Evolutionary conservation across 140 eudicot species (phyloP).

Genomic region (Bidens hawaiensis): DNA sequence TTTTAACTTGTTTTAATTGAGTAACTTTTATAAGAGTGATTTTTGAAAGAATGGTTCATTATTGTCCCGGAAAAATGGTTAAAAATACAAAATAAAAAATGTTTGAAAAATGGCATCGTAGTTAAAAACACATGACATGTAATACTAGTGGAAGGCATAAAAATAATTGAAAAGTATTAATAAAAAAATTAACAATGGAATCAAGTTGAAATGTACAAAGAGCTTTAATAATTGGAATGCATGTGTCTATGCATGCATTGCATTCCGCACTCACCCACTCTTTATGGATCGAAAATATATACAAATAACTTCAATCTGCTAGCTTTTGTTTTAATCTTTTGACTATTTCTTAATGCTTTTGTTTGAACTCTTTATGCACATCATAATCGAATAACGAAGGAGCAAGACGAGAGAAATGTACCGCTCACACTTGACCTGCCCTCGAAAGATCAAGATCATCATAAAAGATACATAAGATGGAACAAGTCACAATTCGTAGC

Average conservation of each 20-base stretch:
- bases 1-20: no score
- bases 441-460: no score
- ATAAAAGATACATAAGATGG: no score
- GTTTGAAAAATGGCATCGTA: background rate
- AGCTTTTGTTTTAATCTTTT: background rate
- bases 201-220: conserved; percentile 25
- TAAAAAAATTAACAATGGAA: conserved; percentile 16
- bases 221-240: conserved; percentile 29
- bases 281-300: background rate
- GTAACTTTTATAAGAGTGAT: no score
- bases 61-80: no score
- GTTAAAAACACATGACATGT: conserved; percentile 20
- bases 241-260: conserved; percentile 31
- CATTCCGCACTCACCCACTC: no score
- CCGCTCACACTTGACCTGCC: background rate
- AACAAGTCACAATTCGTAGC: no score
- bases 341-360: background rate
- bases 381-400: no score
- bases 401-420: background rate
- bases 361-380: no score
- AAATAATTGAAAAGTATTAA: conserved; percentile 15
- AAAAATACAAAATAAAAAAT: no score
- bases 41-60: no score
- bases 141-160: conserved; percentile 19
- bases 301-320: background rate